Base-by-base conservation (phyloP, 192 early-diverging fungal species). In the Backusella westeae region DNA sequence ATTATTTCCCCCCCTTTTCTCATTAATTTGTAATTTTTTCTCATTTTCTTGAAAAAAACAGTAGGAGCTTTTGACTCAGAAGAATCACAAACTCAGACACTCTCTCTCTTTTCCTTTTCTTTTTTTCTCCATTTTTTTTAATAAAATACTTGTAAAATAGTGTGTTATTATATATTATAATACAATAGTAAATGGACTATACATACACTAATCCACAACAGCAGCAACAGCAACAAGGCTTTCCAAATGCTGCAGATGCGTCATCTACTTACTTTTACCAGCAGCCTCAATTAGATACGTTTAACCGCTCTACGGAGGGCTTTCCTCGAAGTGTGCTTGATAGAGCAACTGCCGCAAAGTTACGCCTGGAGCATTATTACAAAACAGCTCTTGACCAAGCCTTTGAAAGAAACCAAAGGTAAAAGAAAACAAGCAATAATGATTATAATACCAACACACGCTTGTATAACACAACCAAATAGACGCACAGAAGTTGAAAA, bases 301-400 rank as follows among this genome's bases (percentile, higher is more conserved):
- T 89, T 77, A 84, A 89, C 67, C 90, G 93, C 49, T 90, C 92
- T n/a, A 91, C 93, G 0, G 93, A 91, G 42, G 91, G 90, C 6
- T 90, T 94, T 49, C 85, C 97, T 29, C 89, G 92, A 63, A 85
- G 90, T 46, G 93, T 94, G 0, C 73, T 98, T 9, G 98, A 99
- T 49, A 87, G 94, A 78, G 93, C 96, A 6, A 90, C 94, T 0
- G 91, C 93, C 8, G 96, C 96, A 44, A 98, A 96, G 83, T 90
- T 94, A 53, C 94, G 93, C 71, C 87, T 99, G 34, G 94, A 98
- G 77, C 89, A 96, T 85, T 96, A 96, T 71, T 99, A 98, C 87
- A 96, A 94, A 78, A 87, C 89, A 26, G 86, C 94, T 39, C 89
- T 98, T 69, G 89, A 91, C 6, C 96, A 98, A 78, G 96, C 94